Percentiles rank a stretch among this genome's conserved stretches.
Evolutionary conservation across 148 eudicot species (phyloP).

Genomic region (Persicaria tinctoria): DNA sequence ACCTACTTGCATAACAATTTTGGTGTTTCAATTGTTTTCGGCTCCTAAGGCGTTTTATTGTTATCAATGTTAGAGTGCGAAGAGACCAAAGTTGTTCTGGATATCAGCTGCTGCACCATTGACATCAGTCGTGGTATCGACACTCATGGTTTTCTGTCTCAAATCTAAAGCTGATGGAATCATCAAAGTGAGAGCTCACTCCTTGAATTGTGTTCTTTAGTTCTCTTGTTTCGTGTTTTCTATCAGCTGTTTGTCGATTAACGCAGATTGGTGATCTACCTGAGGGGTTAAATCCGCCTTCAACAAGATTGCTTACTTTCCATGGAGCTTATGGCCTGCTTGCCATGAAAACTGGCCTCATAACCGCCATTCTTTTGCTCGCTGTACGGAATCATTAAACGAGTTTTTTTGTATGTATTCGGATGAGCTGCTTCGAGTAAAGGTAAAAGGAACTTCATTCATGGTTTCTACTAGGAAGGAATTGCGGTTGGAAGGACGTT

Average conservation of each 20-base stretch:
- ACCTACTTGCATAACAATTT: too few relatives aligned
- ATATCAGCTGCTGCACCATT: conserved; percentile 78
- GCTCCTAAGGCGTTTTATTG: too few relatives aligned
- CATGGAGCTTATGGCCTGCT: conserved; percentile 38
- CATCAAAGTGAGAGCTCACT: too few relatives aligned
- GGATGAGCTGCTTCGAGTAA: too few relatives aligned
- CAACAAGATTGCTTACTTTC: conserved; percentile 49
- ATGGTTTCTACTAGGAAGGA: conserved; percentile 39
- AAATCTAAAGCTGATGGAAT: neutral
- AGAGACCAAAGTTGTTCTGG: conserved; percentile 65
- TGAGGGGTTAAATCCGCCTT: conserved; percentile 65
- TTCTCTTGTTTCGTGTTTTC: neutral
- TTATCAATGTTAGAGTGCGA: conserved; percentile 44
- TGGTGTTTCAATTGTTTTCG: too few relatives aligned
- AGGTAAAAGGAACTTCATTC: neutral
- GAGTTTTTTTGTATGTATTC: too few relatives aligned
- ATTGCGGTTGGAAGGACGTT: conserved; percentile 71
- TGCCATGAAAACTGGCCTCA: conserved; percentile 48
- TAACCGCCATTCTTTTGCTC: conserved; percentile 60
- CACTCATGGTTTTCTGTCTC: conserved; percentile 17
- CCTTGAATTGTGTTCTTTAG: too few relatives aligned
- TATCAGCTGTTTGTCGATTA: too few relatives aligned
- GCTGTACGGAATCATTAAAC: conserved; percentile 27
- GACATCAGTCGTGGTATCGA: conserved; percentile 33
- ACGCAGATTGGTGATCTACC: conserved; percentile 55